phyloP scores from a whole-genome alignment of 164 flowering plant genomes.

The Chimonanthus salicifolius region DNA sequence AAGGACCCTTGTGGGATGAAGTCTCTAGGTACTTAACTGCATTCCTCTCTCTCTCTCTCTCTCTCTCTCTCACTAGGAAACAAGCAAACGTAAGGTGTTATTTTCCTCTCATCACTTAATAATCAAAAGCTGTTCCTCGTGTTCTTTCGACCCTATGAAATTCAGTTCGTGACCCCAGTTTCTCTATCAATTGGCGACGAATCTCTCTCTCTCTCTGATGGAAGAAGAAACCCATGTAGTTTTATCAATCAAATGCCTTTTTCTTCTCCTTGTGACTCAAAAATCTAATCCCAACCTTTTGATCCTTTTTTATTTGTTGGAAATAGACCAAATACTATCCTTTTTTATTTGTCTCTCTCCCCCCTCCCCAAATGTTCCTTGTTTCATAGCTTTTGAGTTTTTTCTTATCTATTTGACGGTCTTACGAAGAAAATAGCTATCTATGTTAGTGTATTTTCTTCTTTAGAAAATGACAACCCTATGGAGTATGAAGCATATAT shows the following conservation, averaged over 20 bases:
- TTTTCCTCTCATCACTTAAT: background rate
- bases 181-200: background rate
- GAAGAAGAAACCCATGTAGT: background rate
- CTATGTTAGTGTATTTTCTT: too few species aligned
- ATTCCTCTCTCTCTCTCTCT: slow-evolving; percentile 1
- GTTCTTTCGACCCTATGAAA: too few species aligned
- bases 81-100: background rate
- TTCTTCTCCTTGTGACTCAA: too few species aligned
- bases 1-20: slow-evolving; percentile 97
- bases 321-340: background rate
- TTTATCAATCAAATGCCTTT: background rate
- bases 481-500: background rate
- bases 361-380: background rate
- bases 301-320: too few species aligned
- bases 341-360: background rate
- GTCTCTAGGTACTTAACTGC: slow-evolving; percentile 67
- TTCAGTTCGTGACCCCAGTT: background rate
- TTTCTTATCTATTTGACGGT: too few species aligned
- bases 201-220: background rate
- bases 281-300: too few species aligned
- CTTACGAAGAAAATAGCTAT: too few species aligned
- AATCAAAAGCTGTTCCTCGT: background rate
- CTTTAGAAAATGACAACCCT: too few species aligned
- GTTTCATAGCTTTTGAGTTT: background rate
- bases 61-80: background rate